A percentile compares a stretch with the other conserved stretches of the same genome.
phyloP scores from a whole-genome alignment of 2,329 filamentous ascomycete species.

The Amphichorda felina region DNA sequence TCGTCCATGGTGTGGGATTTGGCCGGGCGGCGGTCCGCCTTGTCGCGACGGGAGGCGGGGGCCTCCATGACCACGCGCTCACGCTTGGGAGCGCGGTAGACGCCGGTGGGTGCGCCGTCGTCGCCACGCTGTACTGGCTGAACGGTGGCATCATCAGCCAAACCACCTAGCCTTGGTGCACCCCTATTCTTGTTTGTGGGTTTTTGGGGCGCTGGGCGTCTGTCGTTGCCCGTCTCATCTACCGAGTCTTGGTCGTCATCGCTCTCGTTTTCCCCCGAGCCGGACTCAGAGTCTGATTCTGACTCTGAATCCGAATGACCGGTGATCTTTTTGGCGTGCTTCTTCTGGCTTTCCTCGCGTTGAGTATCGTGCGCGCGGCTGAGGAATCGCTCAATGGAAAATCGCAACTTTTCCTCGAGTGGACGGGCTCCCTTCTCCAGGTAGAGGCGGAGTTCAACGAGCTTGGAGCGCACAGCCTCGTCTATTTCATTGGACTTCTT shows the following conservation, averaged over 20 bases:
- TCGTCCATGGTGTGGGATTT: conserved; percentile 85
- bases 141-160: conserved; percentile 20
- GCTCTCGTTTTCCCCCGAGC: not conserved
- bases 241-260: conserved; percentile 1
- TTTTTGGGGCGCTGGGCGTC: conserved; percentile 1
- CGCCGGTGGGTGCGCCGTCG: conserved; percentile 40
- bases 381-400: conserved; percentile 91
- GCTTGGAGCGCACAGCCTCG: conserved; percentile 62
- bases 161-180: conserved; percentile 17
- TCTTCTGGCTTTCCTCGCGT: conserved; percentile 25
- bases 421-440: conserved; percentile 87
- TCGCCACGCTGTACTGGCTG: conserved; percentile 12
- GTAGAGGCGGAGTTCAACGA: conserved; percentile 86
- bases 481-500: conserved; percentile 35
- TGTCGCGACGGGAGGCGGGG: conserved; percentile 47
- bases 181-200: conserved; percentile 9
- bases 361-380: conserved; percentile 71
- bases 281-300: conserved; percentile 10
- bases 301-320: conserved; percentile 13
- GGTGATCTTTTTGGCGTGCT: conserved; percentile 13
- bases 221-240: conserved; percentile 1
- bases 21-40: conserved; percentile 44
- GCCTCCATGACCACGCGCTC: conserved; percentile 77
- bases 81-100: conserved; percentile 84
- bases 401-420: conserved; percentile 80